phyloP scores from a whole-genome alignment of 2,329 filamentous ascomycete genomes.

The Cordyceps farinosa region DNA sequence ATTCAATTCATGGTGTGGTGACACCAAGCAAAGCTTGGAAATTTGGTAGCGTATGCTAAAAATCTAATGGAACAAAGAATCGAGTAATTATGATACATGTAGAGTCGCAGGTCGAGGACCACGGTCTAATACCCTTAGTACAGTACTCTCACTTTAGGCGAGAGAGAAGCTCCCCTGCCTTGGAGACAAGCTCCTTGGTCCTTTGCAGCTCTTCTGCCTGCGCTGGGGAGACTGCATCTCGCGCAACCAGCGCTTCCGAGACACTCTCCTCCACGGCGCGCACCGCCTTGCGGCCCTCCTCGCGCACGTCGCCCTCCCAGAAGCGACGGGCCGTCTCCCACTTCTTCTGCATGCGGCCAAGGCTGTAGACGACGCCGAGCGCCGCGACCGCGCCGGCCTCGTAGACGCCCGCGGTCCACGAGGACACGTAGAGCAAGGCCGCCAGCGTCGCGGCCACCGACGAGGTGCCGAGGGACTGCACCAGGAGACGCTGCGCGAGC shows the following conservation, averaged over 20 bases:
- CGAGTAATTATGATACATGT: conserved; percentile 7
- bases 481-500: conserved; percentile 67
- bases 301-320: conserved; percentile 65
- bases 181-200: conserved; percentile 44
- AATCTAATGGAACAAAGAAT: conserved; percentile 6
- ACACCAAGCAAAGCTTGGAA: not conserved
- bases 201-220: conserved; percentile 35
- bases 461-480: conserved; percentile 72
- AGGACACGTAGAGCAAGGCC: conserved; percentile 54
- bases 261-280: conserved; percentile 53
- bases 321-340: conserved; percentile 59
- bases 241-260: conserved; percentile 40
- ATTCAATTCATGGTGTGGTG: not conserved
- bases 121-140: not conserved
- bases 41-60: not conserved
- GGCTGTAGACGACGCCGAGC: conserved; percentile 56
- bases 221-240: conserved; percentile 23
- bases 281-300: conserved; percentile 62
- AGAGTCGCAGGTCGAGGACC: not conserved
- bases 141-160: conserved; percentile 40
- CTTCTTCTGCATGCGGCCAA: conserved; percentile 56
- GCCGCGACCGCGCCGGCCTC: conserved; percentile 61
- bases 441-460: conserved; percentile 56
- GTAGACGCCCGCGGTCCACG: conserved; percentile 51
- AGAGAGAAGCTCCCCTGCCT: conserved; percentile 47